A percentile compares a stretch with the other conserved stretches of the same genome.
Evolutionary conservation across 768 basidiomycete species (phyloP).

Genomic region (Lactarius indigo): DNA sequence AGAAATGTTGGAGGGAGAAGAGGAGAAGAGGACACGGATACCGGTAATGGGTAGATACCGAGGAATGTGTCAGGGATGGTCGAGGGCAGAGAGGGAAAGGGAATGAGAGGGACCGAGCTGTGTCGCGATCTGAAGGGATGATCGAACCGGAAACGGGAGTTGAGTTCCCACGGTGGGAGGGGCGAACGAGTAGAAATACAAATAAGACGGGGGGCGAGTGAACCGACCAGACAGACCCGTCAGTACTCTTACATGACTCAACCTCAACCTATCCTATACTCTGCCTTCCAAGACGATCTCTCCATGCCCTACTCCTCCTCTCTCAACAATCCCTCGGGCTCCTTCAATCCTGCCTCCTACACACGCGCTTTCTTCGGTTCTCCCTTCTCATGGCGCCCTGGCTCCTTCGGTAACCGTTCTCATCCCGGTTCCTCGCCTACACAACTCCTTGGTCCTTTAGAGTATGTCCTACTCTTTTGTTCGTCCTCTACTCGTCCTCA

Average conservation of each 20-base stretch:
- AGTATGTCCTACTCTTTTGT: neutral
- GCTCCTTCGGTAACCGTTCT: conserved; percentile 62
- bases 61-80: too few species aligned
- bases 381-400: conserved; percentile 65
- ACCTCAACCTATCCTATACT: conserved; percentile 46
- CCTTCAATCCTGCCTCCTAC: conserved; percentile 64
- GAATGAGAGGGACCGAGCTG: neutral
- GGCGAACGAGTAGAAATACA: neutral
- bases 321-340: conserved; percentile 39
- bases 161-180: neutral
- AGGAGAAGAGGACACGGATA: neutral
- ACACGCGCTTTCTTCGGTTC: conserved; percentile 67
- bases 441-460: neutral
- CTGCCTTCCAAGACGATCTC: conserved; percentile 31
- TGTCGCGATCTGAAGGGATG: conserved; percentile 3
- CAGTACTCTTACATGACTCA: conserved; percentile 33
- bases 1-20: neutral
- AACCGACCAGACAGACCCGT: neutral
- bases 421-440: conserved; percentile 50
- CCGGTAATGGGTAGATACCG: neutral
- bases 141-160: neutral
- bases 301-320: conserved; percentile 48
- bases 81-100: neutral
- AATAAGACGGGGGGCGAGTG: conserved; percentile 5
- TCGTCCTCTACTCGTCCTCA: neutral